Percentiles rank a stretch among this genome's conserved stretches.
Conservation (phyloP, 2,329 filamentous ascomycete species). For the Epichloe scottii region DNA sequence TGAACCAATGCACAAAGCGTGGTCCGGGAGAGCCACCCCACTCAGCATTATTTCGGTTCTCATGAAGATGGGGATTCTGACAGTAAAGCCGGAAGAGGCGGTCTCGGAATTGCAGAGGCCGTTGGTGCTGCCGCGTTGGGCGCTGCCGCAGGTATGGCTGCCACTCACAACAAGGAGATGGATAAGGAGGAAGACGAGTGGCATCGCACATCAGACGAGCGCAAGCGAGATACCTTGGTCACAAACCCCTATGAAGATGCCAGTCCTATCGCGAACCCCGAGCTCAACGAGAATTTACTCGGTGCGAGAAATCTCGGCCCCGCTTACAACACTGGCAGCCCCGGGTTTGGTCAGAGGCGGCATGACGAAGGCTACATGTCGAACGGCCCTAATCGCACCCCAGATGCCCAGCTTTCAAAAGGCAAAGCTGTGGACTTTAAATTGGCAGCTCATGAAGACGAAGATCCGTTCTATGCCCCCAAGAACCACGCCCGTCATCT, state of each 20-base stretch:
- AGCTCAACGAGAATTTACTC: constrained; percentile 37
- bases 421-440: constrained; percentile 43
- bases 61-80: constrained; percentile 19
- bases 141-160: constrained; percentile 33
- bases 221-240: constrained; percentile 52
- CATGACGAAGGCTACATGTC: constrained; percentile 88
- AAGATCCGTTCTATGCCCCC: constrained; percentile 53
- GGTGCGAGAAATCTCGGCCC: constrained; percentile 25
- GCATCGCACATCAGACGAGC: constrained; percentile 47
- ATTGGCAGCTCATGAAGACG: constrained; percentile 33
- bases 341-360: constrained; percentile 47
- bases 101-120: constrained; percentile 36
- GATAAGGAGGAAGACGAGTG: constrained; percentile 52
- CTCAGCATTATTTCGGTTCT: constrained; percentile 17
- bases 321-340: constrained; percentile 41
- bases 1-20: constrained; percentile 28
- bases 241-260: constrained; percentile 56
- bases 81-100: constrained; percentile 12
- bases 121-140: constrained; percentile 41
- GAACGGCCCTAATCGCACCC: constrained; percentile 46
- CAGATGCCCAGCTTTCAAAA: constrained; percentile 35
- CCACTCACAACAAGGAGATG: constrained; percentile 37
- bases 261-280: constrained; percentile 47
- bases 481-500: constrained; percentile 53
- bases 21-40: constrained; percentile 45